Base-by-base conservation (phyloP, 148 eudicot species). In the Rhododendron ovatum region DNA sequence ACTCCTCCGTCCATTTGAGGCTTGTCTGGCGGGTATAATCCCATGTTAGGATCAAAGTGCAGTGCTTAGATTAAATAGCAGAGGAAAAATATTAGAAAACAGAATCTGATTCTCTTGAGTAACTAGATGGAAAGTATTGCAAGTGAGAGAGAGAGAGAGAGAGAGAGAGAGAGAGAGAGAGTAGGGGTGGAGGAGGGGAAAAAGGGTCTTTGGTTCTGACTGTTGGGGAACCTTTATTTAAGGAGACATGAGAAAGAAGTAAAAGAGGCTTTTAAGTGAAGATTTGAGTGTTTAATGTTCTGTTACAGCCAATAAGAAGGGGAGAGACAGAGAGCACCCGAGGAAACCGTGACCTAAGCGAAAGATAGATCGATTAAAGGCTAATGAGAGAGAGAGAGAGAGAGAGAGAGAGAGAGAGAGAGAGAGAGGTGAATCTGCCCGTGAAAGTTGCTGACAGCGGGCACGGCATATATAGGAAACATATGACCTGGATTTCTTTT, bases 291-390 rank as follows among this genome's bases (percentile, higher is more conserved):
- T 85, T 82, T 28, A 89, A 85, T 87, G 69, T 82, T 87, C 77
- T 73, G 69, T 47, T 18, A 37, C 28, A 33, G 43, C 80, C 80
- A 55, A 59, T 41, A 14, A 50, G 24, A 39, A 8, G n/a, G 13
- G 43, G 39, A 30, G 76, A 61, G 30, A 43, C 15, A 82, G 48
- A 82, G 30, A 63, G 91, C 37, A 89, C 88, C 88, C 91, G 88
- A 89, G 89, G 89, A 89, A 85, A 48, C 73, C 84, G 87, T 86
- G 91, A 90, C 82, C 86, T 90, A 83, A 85, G 82, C 80, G 41
- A 47, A 84, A 35, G 63, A 17, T 30, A 39, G 77, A 65, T 41
- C 45, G 45, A 41, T 37, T 63, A 26, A 67, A 82, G 63, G 55
- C 76, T 71, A 71, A 26, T 8, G 76, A 4, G 35, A 71, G 39